Evolutionary conservation across 768 basidiomycete species (phyloP).

Genomic region (Kwoniella europaea): DNA sequence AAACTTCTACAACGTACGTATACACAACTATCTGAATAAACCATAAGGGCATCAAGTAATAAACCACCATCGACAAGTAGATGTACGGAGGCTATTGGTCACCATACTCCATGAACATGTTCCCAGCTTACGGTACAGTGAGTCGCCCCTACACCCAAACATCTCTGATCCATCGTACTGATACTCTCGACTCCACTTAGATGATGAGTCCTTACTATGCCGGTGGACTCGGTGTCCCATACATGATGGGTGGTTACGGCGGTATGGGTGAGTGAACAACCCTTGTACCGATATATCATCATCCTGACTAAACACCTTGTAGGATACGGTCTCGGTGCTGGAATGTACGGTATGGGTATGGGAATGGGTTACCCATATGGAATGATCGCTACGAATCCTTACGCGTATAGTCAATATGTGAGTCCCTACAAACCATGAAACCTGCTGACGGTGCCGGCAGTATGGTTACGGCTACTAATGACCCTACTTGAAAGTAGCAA

Average conservation of each 20-base stretch:
- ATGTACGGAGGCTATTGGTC: conserved; percentile 48
- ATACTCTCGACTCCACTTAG: not conserved
- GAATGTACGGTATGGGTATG: conserved; percentile 43
- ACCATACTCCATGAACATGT: conserved; percentile 27
- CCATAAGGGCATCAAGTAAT: not conserved
- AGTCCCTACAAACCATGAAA: not conserved
- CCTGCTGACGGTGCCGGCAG: not conserved
- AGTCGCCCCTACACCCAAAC: not conserved
- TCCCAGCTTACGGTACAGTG: conserved; percentile 3
- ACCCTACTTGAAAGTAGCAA: conserved; percentile 1
- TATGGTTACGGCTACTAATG: conserved; percentile 27
- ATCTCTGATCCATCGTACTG: conserved; percentile 6
- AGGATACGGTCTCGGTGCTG: conserved; percentile 46
- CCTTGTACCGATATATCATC: not conserved
- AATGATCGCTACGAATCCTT: conserved; percentile 38
- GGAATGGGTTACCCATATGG: conserved; percentile 46
- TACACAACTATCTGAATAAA: not conserved
- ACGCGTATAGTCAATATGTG: conserved; percentile 34
- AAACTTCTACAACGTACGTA: conserved; percentile 4
- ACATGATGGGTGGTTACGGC: conserved; percentile 47
- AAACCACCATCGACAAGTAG: conserved; percentile 6
- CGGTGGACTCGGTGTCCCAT: conserved; percentile 50
- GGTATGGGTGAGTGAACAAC: conserved; percentile 36
- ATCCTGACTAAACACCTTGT: not conserved
- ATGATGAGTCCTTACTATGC: conserved; percentile 51